Evolutionary conservation across 192 early-diverging fungal species (phyloP), one percentile per base, ranked within the genome.

Genomic region (Linnemannia schmuckeri): DNA sequence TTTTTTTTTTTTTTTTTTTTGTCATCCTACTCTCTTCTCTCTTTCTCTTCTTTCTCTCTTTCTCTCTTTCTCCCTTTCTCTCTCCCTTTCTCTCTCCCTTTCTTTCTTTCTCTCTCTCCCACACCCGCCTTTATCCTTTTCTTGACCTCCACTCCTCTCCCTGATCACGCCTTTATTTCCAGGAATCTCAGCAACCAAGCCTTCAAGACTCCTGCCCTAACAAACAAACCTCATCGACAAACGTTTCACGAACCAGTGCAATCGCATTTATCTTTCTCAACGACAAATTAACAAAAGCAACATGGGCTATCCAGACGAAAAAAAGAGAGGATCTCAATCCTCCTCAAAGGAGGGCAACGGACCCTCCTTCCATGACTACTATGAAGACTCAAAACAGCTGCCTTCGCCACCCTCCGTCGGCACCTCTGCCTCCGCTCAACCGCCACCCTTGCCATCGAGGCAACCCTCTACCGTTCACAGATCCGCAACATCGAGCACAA

Each of bases 281-380:
- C 13, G 42, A 18, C 30, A 72, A 55, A 24, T 10, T 13, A 24
- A 17, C 37, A 66, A 0, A 55, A 42, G 8, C 46, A 76, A 27
- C 33, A 82, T 82, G 81, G 81, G 81, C 70, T 77, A 82, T 55
- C 55, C 83, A 15, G 73, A 70, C 27, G 78, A 85, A 10, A 85
- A 80, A 44, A 79, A 72, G 46, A 44, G 40, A 30, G 33, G 66
- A 52, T 70, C 73, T 15, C 70, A 70, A n/a, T 52, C 63, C 35
- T 72, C 57, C 49, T 22, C 52, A 4, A 71, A 72, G 17, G 37
- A 70, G 52, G 22, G 47, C 40, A 82, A 49, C 35, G 49, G 35
- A 35, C 70, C 68, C 17, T 17, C 38, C 5, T 54, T 49, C 30
- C 47, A 35, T 22, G 55, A 27, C 76, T 20, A 30, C n/a, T 68